Base-by-base conservation (phyloP, 1,139 yeast species). In the Sugiyamaella pinicola region DNA sequence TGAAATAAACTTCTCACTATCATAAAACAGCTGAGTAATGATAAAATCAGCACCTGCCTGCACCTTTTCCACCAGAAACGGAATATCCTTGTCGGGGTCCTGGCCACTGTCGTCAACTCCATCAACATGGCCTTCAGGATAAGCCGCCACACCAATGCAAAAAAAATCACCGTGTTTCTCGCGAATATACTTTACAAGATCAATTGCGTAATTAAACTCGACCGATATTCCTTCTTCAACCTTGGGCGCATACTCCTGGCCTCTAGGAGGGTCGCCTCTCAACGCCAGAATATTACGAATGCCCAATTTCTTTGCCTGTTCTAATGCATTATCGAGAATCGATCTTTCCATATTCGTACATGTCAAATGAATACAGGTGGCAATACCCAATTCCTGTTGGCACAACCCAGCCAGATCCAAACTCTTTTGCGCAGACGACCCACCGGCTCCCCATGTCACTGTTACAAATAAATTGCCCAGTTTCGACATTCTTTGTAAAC, bases 381-480 rank as follows among this genome's bases (percentile, higher is more conserved):
- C 88, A 24, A 91, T 49, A 1, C 87, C 88, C 54, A 90, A 75
- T 51, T 85, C 87, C 49, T 80, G 75, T 63, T 86, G 89, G 64
- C 95, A 86, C 2, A 88, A 79, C 17, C 82, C 75, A 0, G 97
- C 96, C 55, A 93, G 74, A 48, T 87, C 95, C 56, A 93, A 72
- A 0, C 97, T 87, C 71, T 89, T 90, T 53, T 82, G 85, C 51
- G 95, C 83, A 4, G 98, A 90, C 2, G 96, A 84, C 1, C 99
- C 99, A 37, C 98, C 98, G 7, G 99, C 98, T 26, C 99, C 99
- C 98, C 99, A 93, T 0, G 99, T 95, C 9, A 95, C 86, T 2
- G 96, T 88, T 51, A 91, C 84, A 68, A 93, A 95, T 21, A 86
- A 72, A 2, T 98, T 98, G 52, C 90, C 91, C 59, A 93, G 74